Evolutionary conservation across 2,329 filamentous ascomycete genomes (phyloP).

Genomic region (Paecilomyces sp.): DNA sequence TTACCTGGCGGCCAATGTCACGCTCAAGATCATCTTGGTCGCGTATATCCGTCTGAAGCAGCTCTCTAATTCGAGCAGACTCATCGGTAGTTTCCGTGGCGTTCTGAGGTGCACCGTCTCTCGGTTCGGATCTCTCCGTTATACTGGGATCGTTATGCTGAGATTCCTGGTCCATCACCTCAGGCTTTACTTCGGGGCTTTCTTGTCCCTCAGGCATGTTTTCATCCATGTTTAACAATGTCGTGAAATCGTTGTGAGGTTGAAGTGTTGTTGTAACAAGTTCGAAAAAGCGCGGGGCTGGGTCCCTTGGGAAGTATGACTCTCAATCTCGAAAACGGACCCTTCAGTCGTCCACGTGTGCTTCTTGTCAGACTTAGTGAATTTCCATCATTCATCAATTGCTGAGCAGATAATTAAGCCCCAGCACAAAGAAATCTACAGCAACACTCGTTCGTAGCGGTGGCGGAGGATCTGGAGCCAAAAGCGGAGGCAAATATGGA

Average conservation of each 20-base stretch:
- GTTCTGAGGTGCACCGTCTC: background rate
- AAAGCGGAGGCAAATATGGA: background rate
- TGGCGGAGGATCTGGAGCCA: background rate
- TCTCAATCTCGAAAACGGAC: background rate
- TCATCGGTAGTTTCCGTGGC: conserved; percentile 42
- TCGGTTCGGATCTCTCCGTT: background rate
- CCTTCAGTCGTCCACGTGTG: background rate
- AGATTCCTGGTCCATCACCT: background rate
- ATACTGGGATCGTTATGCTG: background rate
- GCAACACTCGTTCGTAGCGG: background rate
- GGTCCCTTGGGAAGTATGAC: background rate
- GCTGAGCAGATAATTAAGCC: background rate
- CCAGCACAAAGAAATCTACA: background rate
- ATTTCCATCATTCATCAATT: background rate
- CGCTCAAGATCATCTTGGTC: conserved; percentile 87
- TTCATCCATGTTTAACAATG: background rate
- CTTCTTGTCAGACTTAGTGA: background rate
- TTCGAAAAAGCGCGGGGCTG: background rate
- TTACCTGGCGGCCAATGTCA: conserved; percentile 62
- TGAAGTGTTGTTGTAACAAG: background rate
- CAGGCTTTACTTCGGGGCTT: background rate
- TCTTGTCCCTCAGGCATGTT: background rate
- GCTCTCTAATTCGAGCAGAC: conserved; percentile 51
- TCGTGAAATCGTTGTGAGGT: background rate
- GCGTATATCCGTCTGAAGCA: conserved; percentile 60